Evolutionary conservation across 1,139 yeast species (phyloP).

Genomic region (Waltiozyma sp.): DNA sequence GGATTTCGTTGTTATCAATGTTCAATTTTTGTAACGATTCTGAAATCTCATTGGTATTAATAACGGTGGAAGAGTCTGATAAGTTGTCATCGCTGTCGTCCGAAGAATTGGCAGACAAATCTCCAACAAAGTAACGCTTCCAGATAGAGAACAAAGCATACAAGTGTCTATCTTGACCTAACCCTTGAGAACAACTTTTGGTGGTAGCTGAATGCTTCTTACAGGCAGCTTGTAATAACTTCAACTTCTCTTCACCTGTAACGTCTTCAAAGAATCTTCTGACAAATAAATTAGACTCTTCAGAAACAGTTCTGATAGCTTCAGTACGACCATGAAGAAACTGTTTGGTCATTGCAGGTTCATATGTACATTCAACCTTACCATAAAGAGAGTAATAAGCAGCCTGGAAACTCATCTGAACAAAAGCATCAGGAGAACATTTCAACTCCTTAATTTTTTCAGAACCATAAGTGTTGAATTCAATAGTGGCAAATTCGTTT

Average conservation of each 20-base stretch:
- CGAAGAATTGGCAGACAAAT: constrained; percentile 14
- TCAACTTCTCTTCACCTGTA: constrained; percentile 49
- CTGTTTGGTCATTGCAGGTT: constrained; percentile 90
- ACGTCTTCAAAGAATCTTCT: constrained; percentile 71
- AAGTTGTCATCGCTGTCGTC: constrained; percentile 9
- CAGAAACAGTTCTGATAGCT: constrained; percentile 76
- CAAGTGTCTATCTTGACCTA: constrained; percentile 84
- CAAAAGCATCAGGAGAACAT: constrained; percentile 88
- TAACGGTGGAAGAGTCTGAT: constrained; percentile 23
- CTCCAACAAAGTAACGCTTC: constrained; percentile 57
- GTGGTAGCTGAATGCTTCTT: constrained; percentile 58
- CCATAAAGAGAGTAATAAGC: constrained; percentile 90
- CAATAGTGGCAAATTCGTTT: constrained; percentile 76
- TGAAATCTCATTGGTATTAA: constrained; percentile 13
- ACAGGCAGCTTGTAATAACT: constrained; percentile 58
- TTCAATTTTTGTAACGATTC: constrained; percentile 7
- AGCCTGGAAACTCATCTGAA: constrained; percentile 90
- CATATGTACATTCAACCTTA: constrained; percentile 86
- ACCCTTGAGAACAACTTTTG: constrained; percentile 57
- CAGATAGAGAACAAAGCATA: constrained; percentile 83
- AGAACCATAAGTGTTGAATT: constrained; percentile 68
- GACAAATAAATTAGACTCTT: constrained; percentile 72
- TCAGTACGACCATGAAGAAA: constrained; percentile 89
- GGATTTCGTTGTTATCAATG: constrained; percentile 28
- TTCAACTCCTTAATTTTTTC: constrained; percentile 63